A percentile compares a stretch with the other conserved stretches of the same genome.
These are phyloP conservation scores for Agaricales sp. DNA, from an alignment of 1,284 basidiomycete genomes.

Conservation along the genomic window DNA sequence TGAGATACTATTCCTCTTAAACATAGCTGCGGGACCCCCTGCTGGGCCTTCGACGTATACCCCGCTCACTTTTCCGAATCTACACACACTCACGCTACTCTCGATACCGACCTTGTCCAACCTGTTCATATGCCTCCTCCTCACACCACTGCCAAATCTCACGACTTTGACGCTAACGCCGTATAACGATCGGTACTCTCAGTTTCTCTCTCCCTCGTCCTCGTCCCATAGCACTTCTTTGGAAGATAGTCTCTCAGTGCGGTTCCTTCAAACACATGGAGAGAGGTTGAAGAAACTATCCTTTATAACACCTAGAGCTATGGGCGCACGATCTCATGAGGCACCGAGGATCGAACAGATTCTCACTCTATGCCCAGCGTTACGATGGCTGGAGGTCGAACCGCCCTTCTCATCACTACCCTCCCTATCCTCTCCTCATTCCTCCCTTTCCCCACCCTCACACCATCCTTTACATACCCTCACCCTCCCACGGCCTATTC, in stretches of 20 bases:
- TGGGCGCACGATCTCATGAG: neutral
- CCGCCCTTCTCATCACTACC: neutral
- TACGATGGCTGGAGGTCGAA: neutral
- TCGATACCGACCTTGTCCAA: neutral
- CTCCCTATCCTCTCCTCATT: neutral
- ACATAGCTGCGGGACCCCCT: too few species aligned
- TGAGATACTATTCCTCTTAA: too few species aligned
- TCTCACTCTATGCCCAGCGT: neutral
- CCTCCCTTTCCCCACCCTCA: neutral
- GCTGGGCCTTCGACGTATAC: too few species aligned
- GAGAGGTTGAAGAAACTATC: neutral
- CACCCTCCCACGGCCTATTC: neutral
- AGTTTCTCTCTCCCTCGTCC: neutral
- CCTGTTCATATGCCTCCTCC: neutral
- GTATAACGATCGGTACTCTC: neutral
- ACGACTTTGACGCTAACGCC: neutral
- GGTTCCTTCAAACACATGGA: neutral
- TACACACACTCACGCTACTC: neutral
- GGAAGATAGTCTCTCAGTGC: too few species aligned
- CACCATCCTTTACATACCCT: neutral
- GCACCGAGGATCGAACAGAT: neutral
- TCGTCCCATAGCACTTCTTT: neutral
- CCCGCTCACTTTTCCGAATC: too few species aligned
- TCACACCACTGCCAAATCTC: neutral
- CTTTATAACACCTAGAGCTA: neutral